phyloP scores from a whole-genome alignment of 768 basidiomycete genomes.

The Serendipita indica region DNA sequence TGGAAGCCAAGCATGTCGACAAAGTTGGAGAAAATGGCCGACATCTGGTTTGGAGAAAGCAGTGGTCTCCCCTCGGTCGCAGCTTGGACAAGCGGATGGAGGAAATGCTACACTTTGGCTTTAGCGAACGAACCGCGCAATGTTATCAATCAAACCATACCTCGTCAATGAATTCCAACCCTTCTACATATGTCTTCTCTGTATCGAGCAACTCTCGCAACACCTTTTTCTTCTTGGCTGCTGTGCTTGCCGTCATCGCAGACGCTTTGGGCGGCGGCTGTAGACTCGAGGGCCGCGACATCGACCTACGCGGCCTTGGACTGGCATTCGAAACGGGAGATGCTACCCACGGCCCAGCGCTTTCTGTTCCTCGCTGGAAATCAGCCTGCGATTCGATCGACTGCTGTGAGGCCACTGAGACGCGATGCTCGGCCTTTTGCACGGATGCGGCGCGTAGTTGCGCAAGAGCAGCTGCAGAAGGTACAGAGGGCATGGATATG shows the following conservation, averaged over 20 bases:
- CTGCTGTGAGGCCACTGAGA: not conserved
- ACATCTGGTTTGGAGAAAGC: slow-evolving; percentile 53
- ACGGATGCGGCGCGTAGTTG: not conserved
- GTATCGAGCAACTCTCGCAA: slow-evolving; percentile 72
- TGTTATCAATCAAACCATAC: slow-evolving; percentile 35
- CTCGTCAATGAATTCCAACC: slow-evolving; percentile 68
- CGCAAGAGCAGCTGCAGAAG: slow-evolving; percentile 42
- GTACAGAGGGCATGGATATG: slow-evolving; percentile 28
- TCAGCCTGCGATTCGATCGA: slow-evolving; percentile 63
- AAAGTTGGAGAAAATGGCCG: slow-evolving; percentile 71
- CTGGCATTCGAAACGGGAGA: slow-evolving; percentile 15
- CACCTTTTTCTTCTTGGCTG: slow-evolving; percentile 48
- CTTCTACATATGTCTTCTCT: slow-evolving; percentile 66
- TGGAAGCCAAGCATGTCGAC: slow-evolving; percentile 43
- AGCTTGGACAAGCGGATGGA: slow-evolving; percentile 62
- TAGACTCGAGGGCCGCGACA: slow-evolving; percentile 24
- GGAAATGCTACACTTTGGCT: slow-evolving; percentile 46
- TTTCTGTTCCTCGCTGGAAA: slow-evolving; percentile 18
- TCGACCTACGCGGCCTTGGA: slow-evolving; percentile 27
- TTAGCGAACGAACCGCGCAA: not conserved
- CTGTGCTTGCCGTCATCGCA: slow-evolving; percentile 31
- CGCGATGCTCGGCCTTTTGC: not conserved
- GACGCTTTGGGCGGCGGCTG: slow-evolving; percentile 11
- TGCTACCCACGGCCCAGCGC: slow-evolving; percentile 16
- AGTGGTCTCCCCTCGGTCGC: slow-evolving; percentile 53